Base-by-base conservation (phyloP, 805 yeast species). In the Zygoascus flipseniorum region DNA sequence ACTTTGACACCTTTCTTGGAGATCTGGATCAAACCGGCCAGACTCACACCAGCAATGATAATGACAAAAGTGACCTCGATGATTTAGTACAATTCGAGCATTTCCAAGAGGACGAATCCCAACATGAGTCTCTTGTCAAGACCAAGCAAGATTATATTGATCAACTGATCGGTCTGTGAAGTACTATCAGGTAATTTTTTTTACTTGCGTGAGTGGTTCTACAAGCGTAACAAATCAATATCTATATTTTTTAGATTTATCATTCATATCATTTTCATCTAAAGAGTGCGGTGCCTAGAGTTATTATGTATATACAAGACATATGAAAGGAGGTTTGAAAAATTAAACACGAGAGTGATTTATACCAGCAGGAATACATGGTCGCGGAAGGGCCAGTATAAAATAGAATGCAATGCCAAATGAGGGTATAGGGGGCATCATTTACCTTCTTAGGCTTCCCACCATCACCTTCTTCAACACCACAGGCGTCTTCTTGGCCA, bases 1-100 rank as follows among this genome's bases (percentile, higher is more conserved):
- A 61, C 43, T 51, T 60, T 43, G 64, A 61, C 41, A 57, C 47
- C 10, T 61, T 61, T 48, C 52, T 61, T 19, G 50, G 55, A 20
- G 60, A 60, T 11, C 42, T 61, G n/a, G 62, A 61, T 8, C 3
- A 11, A 13, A 35, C 39, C 4, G 9, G 23, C 26, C n/a, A 10
- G 23, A 11, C 31, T 43, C 20, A 35, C 31, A 19, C 31, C 20
- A 56, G 50, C 31, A 53, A 56, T 31, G 56, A 54, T 6, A 52
- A 48, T 39, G 39, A n/a, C 13, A 35, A 35, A 13, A 11, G 16
- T 4, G 8, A n/a, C 8, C 39, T 35, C 13, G 39, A 35, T 35
- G 39, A 35, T 8, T 3, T 35, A 35, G 9, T 35, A 3, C 9
- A 5, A 35, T 35, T 19, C 14, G 42, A 14, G 46, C 14, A 16